Conservation (phyloP, 148 eudicot species). For the Silene uniflora region DNA sequence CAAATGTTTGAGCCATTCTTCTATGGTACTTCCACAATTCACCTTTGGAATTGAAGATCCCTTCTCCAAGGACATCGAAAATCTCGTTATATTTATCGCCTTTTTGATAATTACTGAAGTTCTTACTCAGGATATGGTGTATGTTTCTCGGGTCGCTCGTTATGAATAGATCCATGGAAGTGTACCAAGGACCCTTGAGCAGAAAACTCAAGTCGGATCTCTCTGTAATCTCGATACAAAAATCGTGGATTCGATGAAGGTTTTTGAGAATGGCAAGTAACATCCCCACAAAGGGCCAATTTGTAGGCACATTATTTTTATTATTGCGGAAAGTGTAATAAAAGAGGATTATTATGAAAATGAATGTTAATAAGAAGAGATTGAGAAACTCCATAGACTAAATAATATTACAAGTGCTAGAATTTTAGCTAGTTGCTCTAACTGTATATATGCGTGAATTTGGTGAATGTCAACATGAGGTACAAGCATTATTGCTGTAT, state of each 20-base stretch:
- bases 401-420: background rate
- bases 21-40: constrained; percentile 43
- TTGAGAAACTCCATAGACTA: constrained; percentile 17
- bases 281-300: constrained; percentile 57
- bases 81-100: constrained; percentile 40
- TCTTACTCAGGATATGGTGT: constrained; percentile 49
- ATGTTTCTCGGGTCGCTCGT: constrained; percentile 42
- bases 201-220: constrained; percentile 25
- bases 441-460: too few relatives aligned
- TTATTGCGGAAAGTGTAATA: constrained; percentile 8
- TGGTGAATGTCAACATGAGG: too few relatives aligned
- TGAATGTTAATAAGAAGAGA: background rate
- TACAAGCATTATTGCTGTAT: too few relatives aligned
- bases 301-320: constrained; percentile 28
- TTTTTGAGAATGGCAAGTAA: constrained; percentile 37
- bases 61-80: constrained; percentile 55
- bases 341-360: constrained; percentile 7
- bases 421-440: background rate
- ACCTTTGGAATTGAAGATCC: constrained; percentile 44
- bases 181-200: constrained; percentile 56
- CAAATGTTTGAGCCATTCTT: constrained; percentile 30
- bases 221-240: constrained; percentile 13
- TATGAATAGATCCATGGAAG: constrained; percentile 35
- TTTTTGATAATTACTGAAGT: constrained; percentile 49
- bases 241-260: constrained; percentile 28